phyloP scores from a whole-genome alignment of 1,139 yeast species.

The Kurtzmaniella quercitrusa region DNA sequence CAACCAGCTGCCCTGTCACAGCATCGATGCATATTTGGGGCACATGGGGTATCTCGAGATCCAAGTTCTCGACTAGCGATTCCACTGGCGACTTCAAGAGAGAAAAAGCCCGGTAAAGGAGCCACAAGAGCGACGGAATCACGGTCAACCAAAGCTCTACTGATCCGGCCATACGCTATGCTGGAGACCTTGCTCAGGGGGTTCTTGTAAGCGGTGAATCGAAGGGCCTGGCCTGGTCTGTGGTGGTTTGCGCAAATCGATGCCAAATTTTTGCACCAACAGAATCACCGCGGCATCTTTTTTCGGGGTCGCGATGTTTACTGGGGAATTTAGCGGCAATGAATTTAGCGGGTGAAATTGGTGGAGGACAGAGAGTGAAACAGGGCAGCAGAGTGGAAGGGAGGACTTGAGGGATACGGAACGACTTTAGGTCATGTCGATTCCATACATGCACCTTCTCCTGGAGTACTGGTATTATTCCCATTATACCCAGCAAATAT shows the following conservation, averaged over 20 bases:
- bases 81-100: constrained; percentile 36
- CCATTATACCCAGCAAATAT: too few species aligned
- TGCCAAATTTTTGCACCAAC: not conserved
- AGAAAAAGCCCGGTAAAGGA: constrained; percentile 35
- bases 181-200: not conserved
- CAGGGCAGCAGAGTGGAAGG: not conserved
- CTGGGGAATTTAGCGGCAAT: not conserved
- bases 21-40: constrained; percentile 40
- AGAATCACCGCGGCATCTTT: not conserved
- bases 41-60: constrained; percentile 39
- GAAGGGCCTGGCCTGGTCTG: not conserved
- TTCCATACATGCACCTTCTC: too few species aligned
- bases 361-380: not conserved
- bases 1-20: constrained; percentile 24
- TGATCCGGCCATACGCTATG: not conserved
- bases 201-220: not conserved
- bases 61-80: constrained; percentile 30
- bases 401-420: not conserved
- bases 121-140: constrained; percentile 41
- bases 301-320: not conserved
- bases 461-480: too few species aligned
- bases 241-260: not conserved
- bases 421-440: too few species aligned
- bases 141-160: constrained; percentile 38
- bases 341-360: not conserved